Conservation (phyloP, 2,329 filamentous ascomycete genomes). For the Microdochium trichocladiopsis region DNA sequence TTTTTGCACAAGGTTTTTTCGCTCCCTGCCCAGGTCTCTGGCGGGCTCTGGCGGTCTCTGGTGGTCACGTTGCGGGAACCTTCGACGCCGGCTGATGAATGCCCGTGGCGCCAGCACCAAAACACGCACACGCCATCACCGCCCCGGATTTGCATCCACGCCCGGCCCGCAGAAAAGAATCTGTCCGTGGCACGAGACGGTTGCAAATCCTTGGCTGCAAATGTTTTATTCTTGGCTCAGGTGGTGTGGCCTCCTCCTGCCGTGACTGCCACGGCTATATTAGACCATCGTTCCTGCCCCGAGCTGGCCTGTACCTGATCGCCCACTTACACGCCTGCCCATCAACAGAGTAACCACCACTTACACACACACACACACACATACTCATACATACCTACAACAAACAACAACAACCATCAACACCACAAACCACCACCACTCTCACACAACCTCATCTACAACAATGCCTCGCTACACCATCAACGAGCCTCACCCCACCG, state of each 20-base stretch:
- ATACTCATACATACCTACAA: not conserved
- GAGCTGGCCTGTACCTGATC: not conserved
- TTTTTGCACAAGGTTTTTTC: not conserved
- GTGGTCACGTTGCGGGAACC: not conserved
- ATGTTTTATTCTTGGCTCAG: not conserved
- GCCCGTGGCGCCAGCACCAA: not conserved
- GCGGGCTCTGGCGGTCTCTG: too few species aligned
- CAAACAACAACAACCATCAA: not conserved
- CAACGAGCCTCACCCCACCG: slow-evolving; percentile 41
- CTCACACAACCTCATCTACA: too few species aligned
- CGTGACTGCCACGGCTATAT: not conserved
- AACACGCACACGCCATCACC: not conserved
- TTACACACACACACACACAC: not conserved
- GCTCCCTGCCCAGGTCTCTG: not conserved
- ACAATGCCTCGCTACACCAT: slow-evolving; percentile 36
- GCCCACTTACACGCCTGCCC: not conserved
- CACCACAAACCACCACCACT: not conserved
- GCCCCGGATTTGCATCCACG: not conserved
- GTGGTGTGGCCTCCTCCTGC: too few species aligned
- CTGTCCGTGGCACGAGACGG: not conserved
- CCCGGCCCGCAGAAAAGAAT: not conserved
- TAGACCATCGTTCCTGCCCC: not conserved
- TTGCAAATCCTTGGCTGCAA: not conserved
- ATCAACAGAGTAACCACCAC: not conserved
- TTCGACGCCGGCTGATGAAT: not conserved